Conservation (phyloP, 345 rosid species). For the Excoecaria agallocha region DNA sequence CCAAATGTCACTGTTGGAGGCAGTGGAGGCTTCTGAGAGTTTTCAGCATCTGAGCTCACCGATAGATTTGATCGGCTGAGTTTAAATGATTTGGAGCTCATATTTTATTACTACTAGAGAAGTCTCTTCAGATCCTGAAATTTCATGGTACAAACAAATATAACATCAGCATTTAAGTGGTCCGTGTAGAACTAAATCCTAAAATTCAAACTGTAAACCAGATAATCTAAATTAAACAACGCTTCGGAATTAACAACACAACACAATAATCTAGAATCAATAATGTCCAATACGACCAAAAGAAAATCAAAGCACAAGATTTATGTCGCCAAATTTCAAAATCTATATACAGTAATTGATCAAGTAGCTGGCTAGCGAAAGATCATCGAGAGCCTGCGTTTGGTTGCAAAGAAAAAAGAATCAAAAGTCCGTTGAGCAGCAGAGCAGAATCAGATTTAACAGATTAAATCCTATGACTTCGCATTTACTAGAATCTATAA, state of each 20-base stretch:
- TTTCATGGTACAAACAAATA: slow-evolving; percentile 15
- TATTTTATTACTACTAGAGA: slow-evolving; percentile 26
- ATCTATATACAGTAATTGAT: background rate
- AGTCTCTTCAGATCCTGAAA: slow-evolving; percentile 41
- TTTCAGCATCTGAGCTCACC: slow-evolving; percentile 54
- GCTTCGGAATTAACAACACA: background rate
- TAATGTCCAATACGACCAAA: background rate
- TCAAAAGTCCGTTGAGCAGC: background rate
- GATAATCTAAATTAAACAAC: background rate
- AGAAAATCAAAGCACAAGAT: background rate
- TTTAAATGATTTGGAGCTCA: slow-evolving; percentile 70
- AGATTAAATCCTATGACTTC: background rate
- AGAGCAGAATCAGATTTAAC: background rate
- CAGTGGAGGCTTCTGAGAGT: slow-evolving; percentile 55
- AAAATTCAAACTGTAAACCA: background rate
- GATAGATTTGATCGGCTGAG: slow-evolving; percentile 62
- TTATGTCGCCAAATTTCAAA: background rate
- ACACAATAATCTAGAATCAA: background rate
- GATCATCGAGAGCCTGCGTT: slow-evolving; percentile 4
- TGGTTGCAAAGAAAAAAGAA: background rate
- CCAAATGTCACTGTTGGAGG: slow-evolving; percentile 69
- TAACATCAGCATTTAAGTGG: slow-evolving; percentile 4
- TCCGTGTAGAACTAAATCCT: background rate
- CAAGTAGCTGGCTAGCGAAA: background rate
- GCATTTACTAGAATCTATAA: background rate